These are phyloP conservation scores for Xylaria sp. DNA, from an alignment of 2,329 filamentous ascomycete genomes.

Conservation along the genomic window DNA sequence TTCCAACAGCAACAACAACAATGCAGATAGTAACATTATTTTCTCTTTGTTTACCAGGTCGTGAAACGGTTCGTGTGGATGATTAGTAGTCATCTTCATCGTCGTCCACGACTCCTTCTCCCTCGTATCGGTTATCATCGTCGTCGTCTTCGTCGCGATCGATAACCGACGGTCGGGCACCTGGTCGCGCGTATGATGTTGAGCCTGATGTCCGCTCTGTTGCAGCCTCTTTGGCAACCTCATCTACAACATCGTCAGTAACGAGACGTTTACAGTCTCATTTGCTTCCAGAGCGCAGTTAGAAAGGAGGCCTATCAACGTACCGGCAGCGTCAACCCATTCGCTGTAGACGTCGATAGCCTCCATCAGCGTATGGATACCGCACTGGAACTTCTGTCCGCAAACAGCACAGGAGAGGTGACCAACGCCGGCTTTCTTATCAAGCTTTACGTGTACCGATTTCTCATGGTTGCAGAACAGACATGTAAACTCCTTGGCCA, in stretches of 20 bases:
- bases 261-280: not conserved
- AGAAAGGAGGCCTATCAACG: conserved; percentile 5
- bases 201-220: conserved; percentile 17
- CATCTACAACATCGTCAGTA: conserved; percentile 35
- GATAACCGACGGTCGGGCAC: conserved; percentile 20
- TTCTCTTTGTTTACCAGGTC: conserved; percentile 48
- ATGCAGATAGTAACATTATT: conserved; percentile 65
- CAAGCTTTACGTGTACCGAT: conserved; percentile 81
- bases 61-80: not conserved
- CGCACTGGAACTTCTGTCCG: conserved; percentile 87
- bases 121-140: conserved; percentile 47
- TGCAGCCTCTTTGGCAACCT: conserved; percentile 43
- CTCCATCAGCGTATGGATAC: conserved; percentile 85
- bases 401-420: conserved; percentile 87
- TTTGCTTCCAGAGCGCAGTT: too few relatives aligned
- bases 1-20: conserved; percentile 37
- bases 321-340: conserved; percentile 85
- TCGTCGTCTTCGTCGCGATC: conserved; percentile 44
- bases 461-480: conserved; percentile 99
- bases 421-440: conserved; percentile 87
- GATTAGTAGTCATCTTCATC: conserved; percentile 51
- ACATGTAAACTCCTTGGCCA: conserved; percentile 85
- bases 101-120: conserved; percentile 48
- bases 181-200: conserved; percentile 16
- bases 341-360: conserved; percentile 95